phyloP scores from a whole-genome alignment of 768 basidiomycete genomes.

The Kwoniella sp. region DNA sequence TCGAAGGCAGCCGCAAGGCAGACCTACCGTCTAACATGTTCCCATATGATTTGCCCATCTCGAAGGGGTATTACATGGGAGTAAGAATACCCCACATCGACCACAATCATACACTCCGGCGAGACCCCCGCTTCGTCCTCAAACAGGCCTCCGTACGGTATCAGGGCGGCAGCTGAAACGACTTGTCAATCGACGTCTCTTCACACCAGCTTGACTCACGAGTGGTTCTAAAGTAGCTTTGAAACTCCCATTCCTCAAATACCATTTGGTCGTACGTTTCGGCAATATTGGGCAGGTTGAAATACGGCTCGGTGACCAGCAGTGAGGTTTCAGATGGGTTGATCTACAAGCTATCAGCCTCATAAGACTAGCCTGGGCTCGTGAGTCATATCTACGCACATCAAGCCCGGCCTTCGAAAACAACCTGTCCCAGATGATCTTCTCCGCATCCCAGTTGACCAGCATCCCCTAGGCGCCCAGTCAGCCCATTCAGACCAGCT shows the following conservation, averaged over 20 bases:
- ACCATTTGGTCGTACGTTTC: constrained; percentile 91
- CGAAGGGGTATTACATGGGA: constrained; percentile 85
- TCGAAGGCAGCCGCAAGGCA: neutral
- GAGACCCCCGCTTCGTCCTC: constrained; percentile 49
- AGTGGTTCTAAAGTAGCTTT: constrained; percentile 71
- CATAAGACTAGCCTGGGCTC: too few species aligned
- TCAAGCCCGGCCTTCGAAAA: constrained; percentile 69
- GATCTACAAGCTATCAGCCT: constrained; percentile 60
- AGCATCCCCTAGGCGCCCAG: constrained; percentile 66
- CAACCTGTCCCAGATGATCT: constrained; percentile 86
- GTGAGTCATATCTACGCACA: constrained; percentile 52
- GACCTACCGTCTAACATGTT: constrained; percentile 70
- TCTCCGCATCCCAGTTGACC: constrained; percentile 92
- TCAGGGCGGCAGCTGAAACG: constrained; percentile 66
- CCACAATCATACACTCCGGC: constrained; percentile 73
- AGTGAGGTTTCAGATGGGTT: constrained; percentile 69
- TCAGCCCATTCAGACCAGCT: neutral
- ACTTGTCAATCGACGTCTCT: neutral
- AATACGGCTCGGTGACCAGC: constrained; percentile 87
- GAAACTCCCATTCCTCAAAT: constrained; percentile 94
- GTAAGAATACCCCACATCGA: constrained; percentile 91
- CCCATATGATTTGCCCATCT: constrained; percentile 68
- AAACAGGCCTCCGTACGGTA: constrained; percentile 72
- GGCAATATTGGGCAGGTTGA: constrained; percentile 87
- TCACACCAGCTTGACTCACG: constrained; percentile 56